Base-by-base conservation (phyloP, 352 stramenopile genomes). In the Globisporangium middletonii region DNA sequence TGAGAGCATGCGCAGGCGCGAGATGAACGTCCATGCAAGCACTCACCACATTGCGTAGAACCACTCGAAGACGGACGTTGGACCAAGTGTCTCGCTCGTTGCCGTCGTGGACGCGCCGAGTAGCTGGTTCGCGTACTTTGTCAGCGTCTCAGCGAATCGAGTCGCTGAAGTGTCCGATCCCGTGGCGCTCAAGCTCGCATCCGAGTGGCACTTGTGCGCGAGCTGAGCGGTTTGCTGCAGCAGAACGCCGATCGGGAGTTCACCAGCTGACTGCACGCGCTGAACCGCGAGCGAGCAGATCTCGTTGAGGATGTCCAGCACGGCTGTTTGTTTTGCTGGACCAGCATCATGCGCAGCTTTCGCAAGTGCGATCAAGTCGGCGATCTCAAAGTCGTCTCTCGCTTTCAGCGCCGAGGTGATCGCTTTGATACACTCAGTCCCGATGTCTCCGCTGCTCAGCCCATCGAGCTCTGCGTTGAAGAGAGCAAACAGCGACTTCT, bases 221-320 rank as follows among this genome's bases (percentile, higher is more conserved):
- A 91, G 65, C 33, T 88, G 79, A 16, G 79, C 81, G n/a, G 81
- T 79, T 48, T 87, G 87, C 64, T 91, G 81, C 13, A 91, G 50
- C 18, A 86, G 51, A 27, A 85, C 43, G 18, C 67, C 72, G 33
- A 72, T 53, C 12, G 73, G 67, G 5, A 88, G 27, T 6, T 49
- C 49, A 38, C 50, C 19, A 12, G 51, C 37, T 3, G 18, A 4
- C 5, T 28, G 41, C 13, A 58, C 9, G 9, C 12, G 42, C 2
- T 63, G 23, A 11, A 19, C 5, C 1, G 64, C 23, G 11, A 74
- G 41, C 23, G 18, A 50, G 48, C 67, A 86, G 23, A 91, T 53
- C 45, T 84, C 73, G 43, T 91, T 75, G 50, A 91, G 49, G 53
- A 91, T 70, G 15, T 63, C n/a, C 37, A 83, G 49, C 15, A 72